phyloP scores from a whole-genome alignment of 2,329 filamentous ascomycete species.

The Fulvia fulva region DNA sequence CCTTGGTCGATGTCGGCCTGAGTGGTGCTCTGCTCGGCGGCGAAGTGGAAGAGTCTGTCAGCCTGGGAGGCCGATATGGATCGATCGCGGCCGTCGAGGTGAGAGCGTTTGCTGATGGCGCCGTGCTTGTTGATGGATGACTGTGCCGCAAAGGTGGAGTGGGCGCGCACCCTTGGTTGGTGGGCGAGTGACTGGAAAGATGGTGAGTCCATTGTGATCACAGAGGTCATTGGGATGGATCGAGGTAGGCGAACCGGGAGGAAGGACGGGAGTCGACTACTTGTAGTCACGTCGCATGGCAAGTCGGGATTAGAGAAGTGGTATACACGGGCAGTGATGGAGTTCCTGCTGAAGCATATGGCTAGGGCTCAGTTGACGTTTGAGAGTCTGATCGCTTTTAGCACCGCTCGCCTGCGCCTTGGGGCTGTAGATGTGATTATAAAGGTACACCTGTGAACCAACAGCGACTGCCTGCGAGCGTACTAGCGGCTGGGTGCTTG shows the following conservation, averaged over 20 bases:
- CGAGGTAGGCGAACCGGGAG: conserved; percentile 22
- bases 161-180: conserved; percentile 21
- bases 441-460: conserved; percentile 26
- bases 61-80: conserved; percentile 29
- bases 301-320: conserved; percentile 16
- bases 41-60: conserved; percentile 29
- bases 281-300: conserved; percentile 14
- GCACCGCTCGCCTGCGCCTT: conserved; percentile 18
- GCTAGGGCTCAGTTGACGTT: conserved; percentile 1
- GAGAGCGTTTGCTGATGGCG: conserved; percentile 28
- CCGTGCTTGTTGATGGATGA: conserved; percentile 25
- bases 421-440: conserved; percentile 24
- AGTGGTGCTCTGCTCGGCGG: conserved; percentile 20
- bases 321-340: conserved; percentile 17
- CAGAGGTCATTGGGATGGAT: conserved; percentile 14
- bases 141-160: conserved; percentile 25
- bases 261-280: conserved; percentile 8
- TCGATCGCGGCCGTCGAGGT: conserved; percentile 23
- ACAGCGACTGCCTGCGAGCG: conserved; percentile 19
- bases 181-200: conserved; percentile 26
- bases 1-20: conserved; percentile 14
- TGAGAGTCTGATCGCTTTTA: conserved; percentile 8
- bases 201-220: conserved; percentile 33
- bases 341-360: conserved; percentile 15
- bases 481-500: conserved; percentile 24